Base-by-base conservation (phyloP, 2,329 filamentous ascomycete species). In the Fusarium sp. region DNA sequence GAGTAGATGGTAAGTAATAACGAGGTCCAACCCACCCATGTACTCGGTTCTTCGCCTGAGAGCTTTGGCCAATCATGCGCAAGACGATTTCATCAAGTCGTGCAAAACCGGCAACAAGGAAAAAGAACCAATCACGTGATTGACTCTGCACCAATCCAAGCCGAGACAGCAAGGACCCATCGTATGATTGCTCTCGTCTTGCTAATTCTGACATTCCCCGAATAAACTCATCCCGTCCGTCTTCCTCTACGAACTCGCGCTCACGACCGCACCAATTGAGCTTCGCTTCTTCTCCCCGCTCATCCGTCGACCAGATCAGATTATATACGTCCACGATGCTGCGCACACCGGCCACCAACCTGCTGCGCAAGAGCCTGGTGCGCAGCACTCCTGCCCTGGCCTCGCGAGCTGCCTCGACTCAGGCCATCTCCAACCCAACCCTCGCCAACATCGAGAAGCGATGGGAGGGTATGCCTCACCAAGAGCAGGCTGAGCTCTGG, bases 401-500 rank as follows among this genome's bases (percentile, higher is more conserved):
- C 77, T 80, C 83, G 70, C 83, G 83, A 74, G 84, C 85, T 79
- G 85, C 88, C 77, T 89, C 92, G 77, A 92, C 92, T 76, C 94
- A 97, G 83, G 94, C 95, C 81, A 97, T 99, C 84, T 97, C 94
- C 79, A 98, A 98, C 87, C 96, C 97, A 76, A 98, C 94, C 64
- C 90, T 99, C 79, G 93, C 94, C 83, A 94, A 97, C 85, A 98
- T 99, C 80, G 96, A 99, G 91, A 98, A 97, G 91, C 89, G 96
- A 87, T 99, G 96, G 96, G 96, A 99, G 87, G 89, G 87, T 71
- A 94, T 98, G 93, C 94, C 95, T 65, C 94, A 96, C 72, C 94
- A 97, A 88, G 96, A 99, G 89, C 96, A 99, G 90, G 96, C 96
- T 75, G 96, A 99, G 81, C 87, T 99, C 77, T 99, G 96, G 96